Evolutionary conservation across 768 basidiomycete genomes (phyloP).

Genomic region (Terana coerulea): DNA sequence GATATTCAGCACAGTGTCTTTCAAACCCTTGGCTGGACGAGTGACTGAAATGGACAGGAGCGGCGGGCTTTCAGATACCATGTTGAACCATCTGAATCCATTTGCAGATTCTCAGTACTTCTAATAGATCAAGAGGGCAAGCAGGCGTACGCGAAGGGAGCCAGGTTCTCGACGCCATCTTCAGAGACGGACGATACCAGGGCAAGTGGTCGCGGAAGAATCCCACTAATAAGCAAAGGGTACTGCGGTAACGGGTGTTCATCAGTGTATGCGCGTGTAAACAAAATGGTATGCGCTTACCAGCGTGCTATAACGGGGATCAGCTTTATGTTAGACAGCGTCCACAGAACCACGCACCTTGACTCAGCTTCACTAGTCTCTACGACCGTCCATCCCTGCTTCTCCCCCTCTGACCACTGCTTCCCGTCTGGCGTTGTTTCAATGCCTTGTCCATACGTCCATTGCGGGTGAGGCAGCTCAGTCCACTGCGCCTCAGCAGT

Average conservation of each 20-base stretch:
- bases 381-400: conserved; percentile 12
- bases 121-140: background rate
- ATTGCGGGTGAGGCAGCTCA: conserved; percentile 3
- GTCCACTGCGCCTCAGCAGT: no score
- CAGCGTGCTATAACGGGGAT: no score
- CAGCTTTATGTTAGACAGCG: background rate
- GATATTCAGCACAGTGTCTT: conserved; percentile 68
- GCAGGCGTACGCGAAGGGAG: conserved; percentile 62
- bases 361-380: background rate
- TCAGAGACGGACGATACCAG: conserved; percentile 58
- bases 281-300: no score
- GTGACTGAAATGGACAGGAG: conserved; percentile 60
- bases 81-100: conserved; percentile 18
- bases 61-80: conserved; percentile 58
- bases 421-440: background rate
- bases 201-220: conserved; percentile 66
- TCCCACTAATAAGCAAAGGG: conserved; percentile 50
- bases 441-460: background rate
- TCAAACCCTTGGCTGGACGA: conserved; percentile 38
- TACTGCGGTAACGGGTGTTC: conserved; percentile 34
- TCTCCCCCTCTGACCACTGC: conserved; percentile 9
- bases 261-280: no score
- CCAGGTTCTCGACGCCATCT: conserved; percentile 53
- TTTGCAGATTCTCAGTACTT: background rate
- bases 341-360: background rate